A percentile compares a stretch with the other conserved stretches of the same genome.
Evolutionary conservation across 768 basidiomycete genomes (phyloP).

Genomic region (Amanita polypyramis): DNA sequence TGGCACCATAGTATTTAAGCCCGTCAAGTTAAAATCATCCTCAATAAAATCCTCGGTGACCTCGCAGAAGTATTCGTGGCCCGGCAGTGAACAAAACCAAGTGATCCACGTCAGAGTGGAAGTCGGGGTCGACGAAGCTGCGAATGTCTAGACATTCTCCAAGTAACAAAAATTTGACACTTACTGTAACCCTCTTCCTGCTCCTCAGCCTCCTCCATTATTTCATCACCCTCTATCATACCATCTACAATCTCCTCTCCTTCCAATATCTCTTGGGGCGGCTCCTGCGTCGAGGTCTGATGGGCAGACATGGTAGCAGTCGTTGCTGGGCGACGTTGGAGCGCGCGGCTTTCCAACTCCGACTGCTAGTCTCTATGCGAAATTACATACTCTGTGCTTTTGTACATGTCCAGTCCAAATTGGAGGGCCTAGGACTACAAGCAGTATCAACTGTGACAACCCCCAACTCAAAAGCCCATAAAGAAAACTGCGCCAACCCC

Average conservation of each 20-base stretch:
- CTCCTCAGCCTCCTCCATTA: slow-evolving; percentile 77
- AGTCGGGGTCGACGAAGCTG: slow-evolving; percentile 70
- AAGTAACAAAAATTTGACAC: slow-evolving; percentile 23
- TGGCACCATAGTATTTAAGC: slow-evolving; percentile 89
- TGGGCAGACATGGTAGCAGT: slow-evolving; percentile 25
- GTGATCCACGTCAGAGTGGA: slow-evolving; percentile 92
- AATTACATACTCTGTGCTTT: slow-evolving; percentile 42
- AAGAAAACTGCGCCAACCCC: slow-evolving; percentile 44
- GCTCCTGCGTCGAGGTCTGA: slow-evolving; percentile 27
- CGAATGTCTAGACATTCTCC: slow-evolving; percentile 14
- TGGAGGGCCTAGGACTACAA: slow-evolving; percentile 65
- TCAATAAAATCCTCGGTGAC: slow-evolving; percentile 99
- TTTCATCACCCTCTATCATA: slow-evolving; percentile 56
- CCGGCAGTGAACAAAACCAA: slow-evolving; percentile 92
- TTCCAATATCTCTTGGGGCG: slow-evolving; percentile 40
- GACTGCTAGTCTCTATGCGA: slow-evolving; percentile 15
- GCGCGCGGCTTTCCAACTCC: slow-evolving; percentile 24
- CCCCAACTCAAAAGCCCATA: slow-evolving; percentile 67
- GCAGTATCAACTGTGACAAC: slow-evolving; percentile 55
- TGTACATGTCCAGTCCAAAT: slow-evolving; percentile 34
- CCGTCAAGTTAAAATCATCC: slow-evolving; percentile 98
- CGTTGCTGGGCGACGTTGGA: slow-evolving; percentile 12
- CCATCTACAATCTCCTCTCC: slow-evolving; percentile 57
- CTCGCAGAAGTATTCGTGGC: slow-evolving; percentile 97
- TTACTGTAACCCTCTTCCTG: slow-evolving; percentile 73